Evolutionary conservation across 2,329 filamentous ascomycete species (phyloP).

Genomic region (Pseudogymnoascus sp.): DNA sequence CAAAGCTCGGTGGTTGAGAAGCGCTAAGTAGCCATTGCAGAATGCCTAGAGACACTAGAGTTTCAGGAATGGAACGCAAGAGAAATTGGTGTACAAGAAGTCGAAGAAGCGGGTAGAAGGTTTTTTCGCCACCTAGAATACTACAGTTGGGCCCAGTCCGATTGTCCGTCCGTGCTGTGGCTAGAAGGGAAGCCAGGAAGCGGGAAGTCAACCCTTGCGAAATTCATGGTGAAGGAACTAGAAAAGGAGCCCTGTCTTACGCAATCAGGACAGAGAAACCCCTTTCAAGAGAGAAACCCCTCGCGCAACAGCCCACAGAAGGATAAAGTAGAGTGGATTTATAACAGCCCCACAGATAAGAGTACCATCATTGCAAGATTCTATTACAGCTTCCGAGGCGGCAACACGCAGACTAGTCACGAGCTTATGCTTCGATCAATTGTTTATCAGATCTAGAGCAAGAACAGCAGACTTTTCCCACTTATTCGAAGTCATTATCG

Average conservation of each 20-base stretch:
- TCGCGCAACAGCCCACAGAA: neutral
- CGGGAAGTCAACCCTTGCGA: slow-evolving; percentile 15
- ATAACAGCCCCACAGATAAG: neutral
- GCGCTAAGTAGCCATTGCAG: neutral
- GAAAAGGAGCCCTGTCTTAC: neutral
- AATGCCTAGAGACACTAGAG: neutral
- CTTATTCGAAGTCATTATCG: slow-evolving; percentile 10
- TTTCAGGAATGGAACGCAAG: slow-evolving; percentile 8
- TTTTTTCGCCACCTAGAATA: neutral
- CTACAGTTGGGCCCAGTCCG: neutral
- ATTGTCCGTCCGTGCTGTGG: neutral
- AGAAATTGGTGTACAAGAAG: neutral
- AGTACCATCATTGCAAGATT: slow-evolving; percentile 12
- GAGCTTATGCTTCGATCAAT: slow-evolving; percentile 15
- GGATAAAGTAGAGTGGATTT: neutral
- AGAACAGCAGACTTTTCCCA: slow-evolving; percentile 10
- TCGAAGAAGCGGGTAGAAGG: neutral
- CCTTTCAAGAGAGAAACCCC: neutral
- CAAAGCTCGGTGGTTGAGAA: neutral
- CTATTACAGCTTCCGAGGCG: slow-evolving; percentile 15
- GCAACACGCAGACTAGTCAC: slow-evolving; percentile 11
- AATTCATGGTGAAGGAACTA: neutral
- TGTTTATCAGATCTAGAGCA: slow-evolving; percentile 11
- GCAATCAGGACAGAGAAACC: neutral
- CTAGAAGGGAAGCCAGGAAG: slow-evolving; percentile 17